phyloP scores from a whole-genome alignment of 441 rosid species.

The Eutrema salsugineum region DNA sequence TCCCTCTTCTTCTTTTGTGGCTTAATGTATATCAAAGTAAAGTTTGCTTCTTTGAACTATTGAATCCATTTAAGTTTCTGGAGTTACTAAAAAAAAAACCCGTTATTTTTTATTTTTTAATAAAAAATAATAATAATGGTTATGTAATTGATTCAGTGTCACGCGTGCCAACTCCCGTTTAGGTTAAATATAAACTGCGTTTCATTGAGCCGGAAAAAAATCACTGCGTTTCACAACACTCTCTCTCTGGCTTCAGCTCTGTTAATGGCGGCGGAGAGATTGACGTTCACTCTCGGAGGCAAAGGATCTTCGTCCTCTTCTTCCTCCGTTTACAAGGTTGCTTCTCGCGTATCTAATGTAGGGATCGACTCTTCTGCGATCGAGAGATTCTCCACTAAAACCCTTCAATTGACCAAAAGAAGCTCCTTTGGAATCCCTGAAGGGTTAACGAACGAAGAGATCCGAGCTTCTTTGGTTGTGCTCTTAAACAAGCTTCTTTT shows the following conservation, averaged over 20 bases:
- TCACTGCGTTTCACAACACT: neutral
- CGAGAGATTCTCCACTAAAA: constrained; percentile 37
- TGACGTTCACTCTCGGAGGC: constrained; percentile 49
- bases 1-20: no score
- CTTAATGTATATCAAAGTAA: no score
- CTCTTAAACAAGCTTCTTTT: constrained; percentile 62
- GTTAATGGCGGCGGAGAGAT: constrained; percentile 37
- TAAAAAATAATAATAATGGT: no score
- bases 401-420: neutral
- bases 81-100: neutral
- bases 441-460: constrained; percentile 36
- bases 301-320: constrained; percentile 62
- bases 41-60: neutral
- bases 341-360: constrained; percentile 41
- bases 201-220: no score
- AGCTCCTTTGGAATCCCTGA: constrained; percentile 25
- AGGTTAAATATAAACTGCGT: neutral
- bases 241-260: neutral
- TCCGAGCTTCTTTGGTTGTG: constrained; percentile 47
- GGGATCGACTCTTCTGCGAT: constrained; percentile 48
- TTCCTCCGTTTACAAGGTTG: constrained; percentile 42
- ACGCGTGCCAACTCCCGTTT: no score
- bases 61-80: neutral
- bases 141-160: no score
- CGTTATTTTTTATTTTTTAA: neutral